Percentiles rank a stretch among this genome's conserved stretches.
Conservation (phyloP, 208 protist genomes). For the Acanthamoeba culbertsoni region DNA sequence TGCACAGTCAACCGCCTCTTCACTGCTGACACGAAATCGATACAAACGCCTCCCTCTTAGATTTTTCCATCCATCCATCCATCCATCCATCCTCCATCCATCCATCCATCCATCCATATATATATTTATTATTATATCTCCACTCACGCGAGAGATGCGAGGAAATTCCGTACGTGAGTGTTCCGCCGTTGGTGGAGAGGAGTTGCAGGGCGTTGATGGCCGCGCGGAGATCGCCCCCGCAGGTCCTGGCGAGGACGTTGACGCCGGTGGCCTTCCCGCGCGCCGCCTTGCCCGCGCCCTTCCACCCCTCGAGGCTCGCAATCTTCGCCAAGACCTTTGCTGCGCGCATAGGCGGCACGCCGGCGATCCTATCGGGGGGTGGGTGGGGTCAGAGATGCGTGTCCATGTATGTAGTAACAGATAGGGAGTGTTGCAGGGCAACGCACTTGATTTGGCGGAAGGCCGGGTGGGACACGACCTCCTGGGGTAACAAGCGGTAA, state of each 20-base stretch:
- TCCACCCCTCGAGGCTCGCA: neutral
- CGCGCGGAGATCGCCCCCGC: neutral
- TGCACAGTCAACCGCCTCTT: neutral
- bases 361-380: neutral
- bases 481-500: neutral
- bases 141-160: neutral
- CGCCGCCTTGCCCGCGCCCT: neutral
- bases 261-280: neutral
- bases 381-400: neutral
- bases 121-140: too few species aligned
- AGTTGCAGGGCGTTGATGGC: conserved; percentile 45
- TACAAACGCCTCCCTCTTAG: too few species aligned
- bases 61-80: too few species aligned
- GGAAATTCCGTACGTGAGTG: neutral
- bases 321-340: conserved; percentile 10
- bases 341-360: neutral
- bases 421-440: neutral
- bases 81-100: too few species aligned
- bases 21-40: neutral
- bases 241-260: neutral
- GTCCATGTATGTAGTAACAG: neutral
- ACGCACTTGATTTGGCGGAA: neutral
- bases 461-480: neutral
- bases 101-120: too few species aligned
- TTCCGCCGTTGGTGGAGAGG: neutral